Percentiles rank a stretch among this genome's conserved stretches.
phyloP scores from a whole-genome alignment of 805 yeast genomes.

The Nakazawaea siamensis region DNA sequence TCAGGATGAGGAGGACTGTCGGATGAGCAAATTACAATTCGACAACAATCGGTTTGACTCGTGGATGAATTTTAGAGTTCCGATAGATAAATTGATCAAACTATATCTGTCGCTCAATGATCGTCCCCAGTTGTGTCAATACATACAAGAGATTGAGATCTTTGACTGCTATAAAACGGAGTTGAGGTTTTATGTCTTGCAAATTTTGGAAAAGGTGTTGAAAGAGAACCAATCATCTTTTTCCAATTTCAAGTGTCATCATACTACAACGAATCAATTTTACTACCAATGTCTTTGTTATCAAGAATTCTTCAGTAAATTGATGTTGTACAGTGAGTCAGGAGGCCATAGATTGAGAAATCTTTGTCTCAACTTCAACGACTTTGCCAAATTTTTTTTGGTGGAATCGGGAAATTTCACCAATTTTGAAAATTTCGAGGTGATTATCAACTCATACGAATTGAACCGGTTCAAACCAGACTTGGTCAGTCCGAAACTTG shows the following conservation, averaged over 20 bases:
- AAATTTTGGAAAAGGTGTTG: conserved; percentile 1
- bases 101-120: not conserved
- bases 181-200: conserved; percentile 5
- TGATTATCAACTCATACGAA: conserved; percentile 4
- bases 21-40: conserved; percentile 3
- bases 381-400: conserved; percentile 1
- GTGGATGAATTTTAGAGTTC: conserved; percentile 6
- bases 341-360: not conserved
- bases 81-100: conserved; percentile 1
- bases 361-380: conserved; percentile 5
- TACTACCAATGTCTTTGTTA: conserved; percentile 8
- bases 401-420: not conserved
- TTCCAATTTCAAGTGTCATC: conserved; percentile 5
- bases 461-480: not conserved
- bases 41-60: conserved; percentile 3
- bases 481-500: not conserved
- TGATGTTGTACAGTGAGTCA: conserved; percentile 1
- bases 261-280: conserved; percentile 6
- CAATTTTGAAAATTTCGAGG: conserved; percentile 2
- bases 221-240: not conserved
- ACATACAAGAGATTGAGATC: conserved; percentile 1
- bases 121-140: not conserved
- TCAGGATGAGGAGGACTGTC: not conserved
- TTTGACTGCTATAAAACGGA: conserved; percentile 8
- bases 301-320: conserved; percentile 2